Evolutionary conservation across 768 basidiomycete species (phyloP).

Genomic region (Lyophyllum atratum): DNA sequence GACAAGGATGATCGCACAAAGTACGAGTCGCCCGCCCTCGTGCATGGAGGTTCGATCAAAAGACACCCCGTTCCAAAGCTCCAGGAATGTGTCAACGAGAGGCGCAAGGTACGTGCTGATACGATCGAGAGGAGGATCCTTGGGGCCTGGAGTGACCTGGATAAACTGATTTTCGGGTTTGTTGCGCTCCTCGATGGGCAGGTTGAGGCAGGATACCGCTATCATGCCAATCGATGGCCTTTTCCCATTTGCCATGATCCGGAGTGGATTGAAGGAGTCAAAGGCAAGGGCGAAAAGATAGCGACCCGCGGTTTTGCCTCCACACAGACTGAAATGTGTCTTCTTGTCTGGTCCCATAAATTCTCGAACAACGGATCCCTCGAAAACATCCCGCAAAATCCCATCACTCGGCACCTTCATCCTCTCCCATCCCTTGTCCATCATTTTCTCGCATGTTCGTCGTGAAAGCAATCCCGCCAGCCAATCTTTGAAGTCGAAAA

Average conservation of each 20-base stretch:
- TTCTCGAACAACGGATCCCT: constrained; percentile 21
- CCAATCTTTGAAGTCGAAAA: constrained; percentile 29
- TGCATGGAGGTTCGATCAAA: constrained; percentile 8
- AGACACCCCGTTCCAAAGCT: constrained; percentile 13
- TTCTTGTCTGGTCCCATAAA: constrained; percentile 28
- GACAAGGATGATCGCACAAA: constrained; percentile 16
- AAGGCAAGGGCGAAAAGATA: constrained; percentile 31
- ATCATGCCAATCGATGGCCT: constrained; percentile 28
- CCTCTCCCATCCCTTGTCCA: constrained; percentile 19
- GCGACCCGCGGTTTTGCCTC: constrained; percentile 12
- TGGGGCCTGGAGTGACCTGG: constrained; percentile 33
- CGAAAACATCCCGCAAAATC: no score
- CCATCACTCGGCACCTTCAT: not conserved
- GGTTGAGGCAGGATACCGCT: constrained; percentile 35
- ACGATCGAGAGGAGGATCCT: constrained; percentile 24
- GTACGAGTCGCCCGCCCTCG: constrained; percentile 3
- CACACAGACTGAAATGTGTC: constrained; percentile 18
- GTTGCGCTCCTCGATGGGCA: constrained; percentile 30
- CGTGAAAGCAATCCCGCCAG: constrained; percentile 24
- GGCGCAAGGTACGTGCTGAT: constrained; percentile 27
- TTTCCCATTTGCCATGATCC: constrained; percentile 17
- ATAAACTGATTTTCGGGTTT: constrained; percentile 34
- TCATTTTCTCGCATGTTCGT: constrained; percentile 21
- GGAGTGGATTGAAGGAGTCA: constrained; percentile 25
- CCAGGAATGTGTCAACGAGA: constrained; percentile 27